Base-by-base conservation (phyloP, 352 stramenopile genomes). In the Blastocystis sp. region DNA sequence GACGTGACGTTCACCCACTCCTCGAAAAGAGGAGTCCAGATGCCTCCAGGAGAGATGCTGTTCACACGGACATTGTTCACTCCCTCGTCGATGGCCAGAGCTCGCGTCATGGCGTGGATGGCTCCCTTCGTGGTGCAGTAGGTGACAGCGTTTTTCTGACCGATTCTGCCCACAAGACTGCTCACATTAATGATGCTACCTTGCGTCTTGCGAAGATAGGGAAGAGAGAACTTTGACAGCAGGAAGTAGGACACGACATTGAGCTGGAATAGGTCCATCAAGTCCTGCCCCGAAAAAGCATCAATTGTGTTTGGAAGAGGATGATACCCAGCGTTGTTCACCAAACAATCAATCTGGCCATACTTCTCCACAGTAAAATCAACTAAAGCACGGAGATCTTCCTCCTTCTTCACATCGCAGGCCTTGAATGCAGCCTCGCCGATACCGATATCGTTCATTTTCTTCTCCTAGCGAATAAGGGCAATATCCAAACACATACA, bases 331-430 rank as follows among this genome's bases (percentile, higher is more conserved):
- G 76, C 76, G 34, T 87, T 87, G 54, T 87, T 87, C 4, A 87
- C 76, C 37, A 87, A 45, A 77, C 76, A 87, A 54, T 87, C 76
- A 87, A 87, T 87, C 63, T 76, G 59, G 23, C 63, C 76, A 66
- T 76, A 87, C 43, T 87, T 87, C 13, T 87, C 18, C 26, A 87
- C 54, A 41, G 76, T 87, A 45, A 87, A 87, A 87, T 73, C 76
- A 13, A 87, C 76, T n/a, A 87, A 29, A 34, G 76, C 76, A 34
- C 29, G 47, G 20, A 87, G 20, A 45, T 87, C 53, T 2, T 87
- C 76, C 43, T 87, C 76, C 54, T 87, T 87, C n/a, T n/a, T 77
- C 23, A 76, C 63, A 77, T 87, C 76, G n/a, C 76, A 87, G 23
- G 59, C 59, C 47, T 76, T 76, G 56, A 87, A 87, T 29, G 63